Percentiles rank a stretch among this genome's conserved stretches.
Conservation (phyloP, 2,329 filamentous ascomycete species). For the Botryotinia globosa region DNA sequence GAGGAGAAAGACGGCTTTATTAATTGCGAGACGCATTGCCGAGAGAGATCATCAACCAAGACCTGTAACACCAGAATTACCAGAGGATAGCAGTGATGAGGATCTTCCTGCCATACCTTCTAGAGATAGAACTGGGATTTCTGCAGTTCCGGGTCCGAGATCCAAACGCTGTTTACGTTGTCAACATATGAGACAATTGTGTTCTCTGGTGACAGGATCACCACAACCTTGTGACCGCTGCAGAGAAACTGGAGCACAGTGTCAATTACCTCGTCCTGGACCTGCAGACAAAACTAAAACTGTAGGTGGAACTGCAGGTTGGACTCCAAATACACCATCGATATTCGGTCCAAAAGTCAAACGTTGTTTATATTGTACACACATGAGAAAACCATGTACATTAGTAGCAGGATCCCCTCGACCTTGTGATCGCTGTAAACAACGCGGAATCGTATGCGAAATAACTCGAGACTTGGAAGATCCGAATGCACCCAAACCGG, state of each 20-base stretch:
- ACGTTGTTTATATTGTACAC: not conserved
- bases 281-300: not conserved
- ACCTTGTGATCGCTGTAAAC: conserved; percentile 4
- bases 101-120: not conserved
- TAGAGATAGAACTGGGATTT: not conserved
- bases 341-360: not conserved
- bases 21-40: not conserved
- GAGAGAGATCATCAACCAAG: not conserved
- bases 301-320: not conserved
- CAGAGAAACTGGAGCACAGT: not conserved
- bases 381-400: conserved; percentile 5
- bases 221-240: not conserved
- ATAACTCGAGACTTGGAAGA: not conserved
- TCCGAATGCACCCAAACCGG: not conserved
- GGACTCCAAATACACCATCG: not conserved
- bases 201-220: not conserved
- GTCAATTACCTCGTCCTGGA: not conserved
- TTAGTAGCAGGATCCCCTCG: not conserved
- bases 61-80: not conserved
- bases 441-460: conserved; percentile 6
- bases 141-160: not conserved
- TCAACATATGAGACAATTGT: not conserved
- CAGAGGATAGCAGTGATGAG: conserved; percentile 15
- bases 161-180: not conserved
- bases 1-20: not conserved